Evolutionary conservation across 768 basidiomycete species (phyloP), one percentile per base, ranked within the genome.

Genomic region (Boletus sp.): DNA sequence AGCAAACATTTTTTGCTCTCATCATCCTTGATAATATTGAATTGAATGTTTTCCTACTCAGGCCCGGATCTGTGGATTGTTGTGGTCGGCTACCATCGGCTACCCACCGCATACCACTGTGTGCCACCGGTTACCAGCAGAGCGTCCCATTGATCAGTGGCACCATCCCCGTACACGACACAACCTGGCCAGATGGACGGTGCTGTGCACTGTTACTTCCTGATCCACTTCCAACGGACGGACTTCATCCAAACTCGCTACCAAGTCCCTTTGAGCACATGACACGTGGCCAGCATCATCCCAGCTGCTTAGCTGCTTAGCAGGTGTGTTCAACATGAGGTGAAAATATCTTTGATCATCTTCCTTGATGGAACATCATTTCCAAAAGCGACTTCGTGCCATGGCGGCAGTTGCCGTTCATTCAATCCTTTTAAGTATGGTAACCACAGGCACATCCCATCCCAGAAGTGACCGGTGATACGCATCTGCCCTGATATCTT

Each of bases 291-390:
- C 46, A 55, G 54, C 57, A 58, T 61, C 67, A 60, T 61, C 71
- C 67, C 68, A 66, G 47, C 60, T 18, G 2, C 14, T 45, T 42
- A 42, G 41, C 12, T n/a, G n/a, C n/a, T n/a, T n/a, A n/a, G n/a
- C n/a, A 68, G 55, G 70, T 71, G 71, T 57, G 61, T 60, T n/a
- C 35, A 58, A 61, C 71, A 72, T 63, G 71, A 71, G 71, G 71
- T 69, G 56, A 59, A 66, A 36, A 57, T 45, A 60, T 66, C 66
- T 68, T 61, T 71, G 64, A 64, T 71, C 63, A 55, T 56, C 37
- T 52, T 59, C 57, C 51, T 52, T 41, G 50, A 39, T 67, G 61
- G 62, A 61, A 64, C 52, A 47, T 56, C 52, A 49, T 67, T 68
- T 52, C 69, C 54, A 62, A 56, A 65, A 55, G 6, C 45, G 62